Base-by-base conservation (phyloP, 192 early-diverging fungal genomes). In the Linnemannia schmuckeri region DNA sequence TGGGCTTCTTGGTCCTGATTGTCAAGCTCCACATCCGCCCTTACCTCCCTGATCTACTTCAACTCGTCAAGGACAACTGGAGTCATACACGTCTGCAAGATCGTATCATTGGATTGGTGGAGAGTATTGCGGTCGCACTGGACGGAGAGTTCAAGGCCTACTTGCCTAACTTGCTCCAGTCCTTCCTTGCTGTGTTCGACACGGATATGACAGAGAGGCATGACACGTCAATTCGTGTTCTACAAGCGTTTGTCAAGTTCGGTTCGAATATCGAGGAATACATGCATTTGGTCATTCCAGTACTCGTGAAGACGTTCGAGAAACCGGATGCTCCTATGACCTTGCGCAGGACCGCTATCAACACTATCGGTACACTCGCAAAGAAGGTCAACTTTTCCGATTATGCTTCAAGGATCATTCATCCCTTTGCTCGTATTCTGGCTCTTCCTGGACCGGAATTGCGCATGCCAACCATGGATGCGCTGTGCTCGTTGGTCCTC, bases 241-340 rank as follows among this genome's bases (percentile, higher is more conserved):
- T 99, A 18, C 93, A 97, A 68, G 96, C 95, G 5, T 91, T 99
- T 74, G 89, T 93, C 12, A 93, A 94, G 8, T 95, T 99, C 89
- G 96, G 96, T 4, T 89, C 94, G 4, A 97, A 96, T 76, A 92
- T 98, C 57, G 97, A 99, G 78, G 97, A 96, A 76, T 98, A 98
- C 79, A 91, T 99, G 88, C 95, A 97, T 85, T 90, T 99, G 27
- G 93, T 99, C 24, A 94, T 98, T 74, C 97, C 97, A 12, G 93
- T 93, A 3, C 90, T 99, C 17, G 94, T 98, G 35, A 89, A 91
- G 74, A 90, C 96, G 15, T 94, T 98, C 82, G 97, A 99, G 72
- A 92, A 91, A 52, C 83, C 91, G 3, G 94, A 93, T 57, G 91
- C 92, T 4, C 94, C 95, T 0, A 72, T 90, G 22, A 79, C 82